These are phyloP conservation scores for Giardia duodenalis DNA, from an alignment of 208 protist species.

Conservation along the genomic window DNA sequence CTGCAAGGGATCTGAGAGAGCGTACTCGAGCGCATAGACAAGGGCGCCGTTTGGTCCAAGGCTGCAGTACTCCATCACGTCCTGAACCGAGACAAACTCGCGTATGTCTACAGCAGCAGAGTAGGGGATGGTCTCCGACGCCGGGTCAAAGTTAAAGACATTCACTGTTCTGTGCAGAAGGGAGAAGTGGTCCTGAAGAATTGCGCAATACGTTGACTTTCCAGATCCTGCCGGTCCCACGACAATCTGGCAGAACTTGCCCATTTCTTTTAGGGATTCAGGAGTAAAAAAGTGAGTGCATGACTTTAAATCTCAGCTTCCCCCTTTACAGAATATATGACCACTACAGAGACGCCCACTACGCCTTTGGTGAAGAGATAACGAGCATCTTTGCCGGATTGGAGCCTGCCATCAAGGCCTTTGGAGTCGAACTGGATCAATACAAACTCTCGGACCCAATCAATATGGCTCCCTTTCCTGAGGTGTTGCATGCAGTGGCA, in stretches of 20 bases:
- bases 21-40: slow-evolving; percentile 41
- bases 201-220: slow-evolving; percentile 40
- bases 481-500: too few species aligned
- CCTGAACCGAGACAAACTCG: slow-evolving; percentile 28
- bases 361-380: not conserved
- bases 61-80: slow-evolving; percentile 30
- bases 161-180: not conserved
- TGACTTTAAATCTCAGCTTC: not conserved
- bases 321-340: not conserved
- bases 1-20: slow-evolving; percentile 25
- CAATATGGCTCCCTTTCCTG: too few species aligned
- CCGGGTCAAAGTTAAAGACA: slow-evolving; percentile 44
- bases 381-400: too few species aligned
- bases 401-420: too few species aligned
- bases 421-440: too few species aligned
- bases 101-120: slow-evolving; percentile 33
- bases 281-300: too few species aligned
- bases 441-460: too few species aligned
- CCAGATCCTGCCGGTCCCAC: slow-evolving; percentile 37
- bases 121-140: slow-evolving; percentile 36
- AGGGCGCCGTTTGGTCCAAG: slow-evolving; percentile 43
- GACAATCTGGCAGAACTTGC: not conserved
- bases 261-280: not conserved
- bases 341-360: not conserved
- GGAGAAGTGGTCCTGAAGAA: slow-evolving; percentile 29